Percentiles rank a stretch among this genome's conserved stretches.
phyloP scores from a whole-genome alignment of 768 basidiomycete species.

The Termitomyces sp. region DNA sequence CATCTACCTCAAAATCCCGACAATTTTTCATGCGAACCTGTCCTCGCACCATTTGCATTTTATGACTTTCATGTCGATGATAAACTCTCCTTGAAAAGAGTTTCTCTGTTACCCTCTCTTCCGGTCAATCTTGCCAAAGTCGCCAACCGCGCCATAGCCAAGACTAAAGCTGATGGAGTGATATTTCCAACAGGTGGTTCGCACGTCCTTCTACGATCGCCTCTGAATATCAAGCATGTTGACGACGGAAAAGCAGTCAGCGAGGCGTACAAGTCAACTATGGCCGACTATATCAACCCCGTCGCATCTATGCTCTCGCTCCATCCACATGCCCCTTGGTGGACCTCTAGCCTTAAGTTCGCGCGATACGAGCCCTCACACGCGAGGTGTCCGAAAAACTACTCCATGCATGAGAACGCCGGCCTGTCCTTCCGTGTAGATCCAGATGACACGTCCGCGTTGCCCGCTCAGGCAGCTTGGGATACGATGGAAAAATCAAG shows the following conservation, averaged over 20 bases:
- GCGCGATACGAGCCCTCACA: not conserved
- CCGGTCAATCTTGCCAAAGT: not conserved
- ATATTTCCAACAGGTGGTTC: not conserved
- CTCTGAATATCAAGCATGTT: not conserved
- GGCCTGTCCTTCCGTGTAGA: not conserved
- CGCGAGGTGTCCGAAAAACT: not conserved
- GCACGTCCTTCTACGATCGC: not conserved
- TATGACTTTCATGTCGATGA: slow-evolving; percentile 9
- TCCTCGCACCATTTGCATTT: not conserved
- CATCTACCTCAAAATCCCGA: not conserved
- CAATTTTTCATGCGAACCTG: not conserved
- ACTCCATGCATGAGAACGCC: slow-evolving; percentile 2
- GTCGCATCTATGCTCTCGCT: slow-evolving; percentile 9
- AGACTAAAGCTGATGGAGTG: not conserved
- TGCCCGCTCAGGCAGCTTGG: slow-evolving; percentile 1
- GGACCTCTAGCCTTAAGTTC: slow-evolving; percentile 5
- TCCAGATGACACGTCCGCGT: not conserved
- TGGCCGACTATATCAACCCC: not conserved
- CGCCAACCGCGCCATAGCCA: not conserved
- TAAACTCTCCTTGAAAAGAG: slow-evolving; percentile 1
- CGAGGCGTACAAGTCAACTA: not conserved
- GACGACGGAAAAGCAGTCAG: slow-evolving; percentile 4
- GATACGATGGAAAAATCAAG: slow-evolving; percentile 1
- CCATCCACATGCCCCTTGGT: slow-evolving; percentile 3
- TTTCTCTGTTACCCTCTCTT: not conserved